Percentiles rank a stretch among this genome's conserved stretches.
Evolutionary conservation across 257 asterid species (phyloP).

Genomic region (Solanum stenotomum): DNA sequence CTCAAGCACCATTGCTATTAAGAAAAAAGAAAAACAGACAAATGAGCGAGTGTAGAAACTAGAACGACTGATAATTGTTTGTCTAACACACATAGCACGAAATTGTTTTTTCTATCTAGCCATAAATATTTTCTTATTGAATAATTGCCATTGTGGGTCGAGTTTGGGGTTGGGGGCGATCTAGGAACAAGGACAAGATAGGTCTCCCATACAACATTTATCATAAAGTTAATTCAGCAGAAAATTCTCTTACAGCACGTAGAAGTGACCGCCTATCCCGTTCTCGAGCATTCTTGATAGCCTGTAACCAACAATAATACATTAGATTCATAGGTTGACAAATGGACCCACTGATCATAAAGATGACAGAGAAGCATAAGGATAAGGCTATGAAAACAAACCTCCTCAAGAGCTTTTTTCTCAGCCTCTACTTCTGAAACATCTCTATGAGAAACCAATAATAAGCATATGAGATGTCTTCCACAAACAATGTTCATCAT

Average conservation of each 20-base stretch:
- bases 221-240: background rate
- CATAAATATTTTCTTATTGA: background rate
- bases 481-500: background rate
- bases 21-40: background rate
- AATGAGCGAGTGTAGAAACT: too few species aligned
- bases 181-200: background rate
- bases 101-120: background rate
- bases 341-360: background rate
- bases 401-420: slow-evolving; percentile 78
- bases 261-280: slow-evolving; percentile 76
- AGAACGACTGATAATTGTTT: background rate
- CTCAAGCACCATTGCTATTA: background rate
- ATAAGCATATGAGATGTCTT: background rate
- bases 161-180: background rate
- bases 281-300: slow-evolving; percentile 89
- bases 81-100: background rate
- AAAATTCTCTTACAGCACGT: slow-evolving; percentile 52
- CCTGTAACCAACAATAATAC: slow-evolving; percentile 39
- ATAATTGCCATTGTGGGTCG: background rate
- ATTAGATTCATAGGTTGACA: slow-evolving; percentile 9
- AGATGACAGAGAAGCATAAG: background rate
- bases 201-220: background rate
- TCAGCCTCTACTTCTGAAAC: slow-evolving; percentile 75
- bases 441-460: slow-evolving; percentile 42
- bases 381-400: slow-evolving; percentile 7